Evolutionary conservation across 148 eudicot species (phyloP), one percentile per base, ranked within the genome.

Genomic region (Talinum fruticosum): DNA sequence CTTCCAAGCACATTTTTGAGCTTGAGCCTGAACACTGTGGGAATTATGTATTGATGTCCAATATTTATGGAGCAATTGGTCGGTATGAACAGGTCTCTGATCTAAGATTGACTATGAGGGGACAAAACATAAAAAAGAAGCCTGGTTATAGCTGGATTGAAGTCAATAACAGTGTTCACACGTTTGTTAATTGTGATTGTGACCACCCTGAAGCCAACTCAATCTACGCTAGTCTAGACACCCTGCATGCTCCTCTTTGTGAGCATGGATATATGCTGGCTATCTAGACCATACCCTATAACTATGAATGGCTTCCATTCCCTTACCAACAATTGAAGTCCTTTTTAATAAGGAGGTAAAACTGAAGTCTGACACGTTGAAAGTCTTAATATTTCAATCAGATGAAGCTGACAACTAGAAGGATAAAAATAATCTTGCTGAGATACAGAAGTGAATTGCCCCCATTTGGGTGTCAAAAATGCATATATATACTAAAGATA

Each of bases 121-220:
- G 86, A 67, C 90, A 86, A 59, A 84, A 87, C 73, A 86, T 91
- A 57, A 85, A 72, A 67, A 91, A 91, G 78, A 80, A 82, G 21
- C 93, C 93, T 49, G 93, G 89, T 71, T 91, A 88, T 65, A 91
- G 96, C 75, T 91, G 97, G 93, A 87, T 91, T 65, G 88, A 88
- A 78, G 84, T 87, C 61, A 53, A 80, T 59, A 85, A 78, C 47
- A 82, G 80, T 35, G 72, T 91, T 75, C 93, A 83, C 77, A 66
- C 61, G 36, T 91, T 89, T 71, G 67, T 61, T 44, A 86, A 77
- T 28, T 82, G 79, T 32, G 91, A 91, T 76, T 72, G 80, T 28
- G 82, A 65, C 28, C 95, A 86, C 80, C 76, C 87, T 30, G 84
- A 91, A 67, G 87, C 81, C 44, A 5, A 78, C 75, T 76, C 57